Base-by-base conservation (phyloP, 2,329 filamentous ascomycete genomes). In the Elsinoe perseae region DNA sequence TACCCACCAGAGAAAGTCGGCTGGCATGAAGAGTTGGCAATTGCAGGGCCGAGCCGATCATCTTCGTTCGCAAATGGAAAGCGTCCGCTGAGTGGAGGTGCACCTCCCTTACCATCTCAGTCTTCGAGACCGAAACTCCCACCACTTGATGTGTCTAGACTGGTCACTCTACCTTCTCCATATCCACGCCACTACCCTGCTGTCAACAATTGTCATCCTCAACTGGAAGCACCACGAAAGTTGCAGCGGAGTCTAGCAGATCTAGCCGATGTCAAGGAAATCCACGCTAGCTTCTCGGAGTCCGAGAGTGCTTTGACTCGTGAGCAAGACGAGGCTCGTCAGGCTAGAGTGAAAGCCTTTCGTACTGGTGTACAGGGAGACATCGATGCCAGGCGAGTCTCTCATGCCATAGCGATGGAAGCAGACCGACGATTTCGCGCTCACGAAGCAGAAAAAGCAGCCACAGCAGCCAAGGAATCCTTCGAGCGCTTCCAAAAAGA, bases 131-230 rank as follows among this genome's bases (percentile, higher is more conserved):
- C 48, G 2, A 52, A 28, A 20, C 18, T 38, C 27, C 25, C 38
- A 43, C 28, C 27, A 44, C 73, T 97, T 2, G 92, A 98, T 65
- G 86, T 97, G 23, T 97, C 93, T 2, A 81, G 93, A 25, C 81
- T 98, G 1, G 87, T 98, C 3, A 96, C 93, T 0, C 77, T 98
- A 27, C 93, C 93, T 7, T 93, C 93, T 1, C 88, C 93, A 1
- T 97, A 95, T 68, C 93, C 93, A 1, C 85, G 92, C 6, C 92
- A 97, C 66, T 87, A 97, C 64, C 93, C 93, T 7, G 93, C 93
- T 0, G 88, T 97, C 14, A 96, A 95, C 69, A 98, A 97, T 66
- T 95, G 83, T 63, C 93, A 98, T 66, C 93, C 93, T 0, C 86
- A 95, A 61, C 79, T 98, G n/a, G 80, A 85, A 0, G 79, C 83